phyloP scores from a whole-genome alignment of 2,329 filamentous ascomycete genomes.

The Verticillium dahliae region DNA sequence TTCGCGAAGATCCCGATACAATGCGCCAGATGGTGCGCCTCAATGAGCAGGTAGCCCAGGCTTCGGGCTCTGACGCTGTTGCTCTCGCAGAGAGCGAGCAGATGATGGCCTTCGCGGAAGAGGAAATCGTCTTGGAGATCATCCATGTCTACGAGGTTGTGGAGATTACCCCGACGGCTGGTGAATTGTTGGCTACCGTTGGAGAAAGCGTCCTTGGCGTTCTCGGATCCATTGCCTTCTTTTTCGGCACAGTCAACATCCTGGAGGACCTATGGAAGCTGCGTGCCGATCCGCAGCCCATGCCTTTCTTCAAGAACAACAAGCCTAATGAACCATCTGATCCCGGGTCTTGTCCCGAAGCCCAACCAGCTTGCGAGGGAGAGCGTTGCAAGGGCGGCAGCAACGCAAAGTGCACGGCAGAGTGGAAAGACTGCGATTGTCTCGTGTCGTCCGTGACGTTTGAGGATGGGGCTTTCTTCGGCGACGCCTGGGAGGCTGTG shows the following conservation, averaged over 20 bases:
- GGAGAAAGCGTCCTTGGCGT: neutral
- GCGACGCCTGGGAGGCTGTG: neutral
- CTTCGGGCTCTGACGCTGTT: neutral
- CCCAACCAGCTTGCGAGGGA: neutral
- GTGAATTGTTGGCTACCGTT: neutral
- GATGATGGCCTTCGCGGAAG: neutral
- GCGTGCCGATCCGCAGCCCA: neutral
- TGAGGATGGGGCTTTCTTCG: neutral
- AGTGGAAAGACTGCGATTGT: neutral
- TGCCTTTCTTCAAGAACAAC: neutral
- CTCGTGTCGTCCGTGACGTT: neutral
- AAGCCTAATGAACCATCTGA: neutral
- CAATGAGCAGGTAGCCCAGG: neutral
- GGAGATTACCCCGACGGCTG: neutral
- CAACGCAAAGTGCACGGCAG: neutral
- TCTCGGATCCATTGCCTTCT: neutral
- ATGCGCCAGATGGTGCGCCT: neutral
- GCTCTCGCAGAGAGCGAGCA: neutral
- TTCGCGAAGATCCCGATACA: neutral
- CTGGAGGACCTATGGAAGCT: neutral
- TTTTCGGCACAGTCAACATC: neutral
- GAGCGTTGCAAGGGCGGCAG: neutral
- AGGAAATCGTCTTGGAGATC: neutral
- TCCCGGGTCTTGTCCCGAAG: neutral
- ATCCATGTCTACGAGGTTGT: neutral